Conservation (phyloP, 441 rosid genomes). For the Raphanus hybrid region DNA sequence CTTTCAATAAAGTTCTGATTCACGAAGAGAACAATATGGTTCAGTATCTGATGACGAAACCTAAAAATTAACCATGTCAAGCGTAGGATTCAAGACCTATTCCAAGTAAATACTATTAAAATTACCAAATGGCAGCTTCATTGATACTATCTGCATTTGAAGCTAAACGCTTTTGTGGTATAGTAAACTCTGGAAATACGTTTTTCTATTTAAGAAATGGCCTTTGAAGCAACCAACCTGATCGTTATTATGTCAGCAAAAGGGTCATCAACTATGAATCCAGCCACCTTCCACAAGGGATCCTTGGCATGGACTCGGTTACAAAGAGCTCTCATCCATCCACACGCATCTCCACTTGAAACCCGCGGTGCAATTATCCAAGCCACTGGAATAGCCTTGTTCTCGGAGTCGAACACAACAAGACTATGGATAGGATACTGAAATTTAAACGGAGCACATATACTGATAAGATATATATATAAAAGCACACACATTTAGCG, state of each 20-base stretch:
- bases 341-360: constrained; percentile 61
- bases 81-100: background rate
- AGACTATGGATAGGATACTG: constrained; percentile 90
- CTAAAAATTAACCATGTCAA: constrained; percentile 9
- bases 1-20: background rate
- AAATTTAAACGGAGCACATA: constrained; percentile 35
- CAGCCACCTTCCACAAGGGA: constrained; percentile 90
- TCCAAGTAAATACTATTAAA: too few species aligned
- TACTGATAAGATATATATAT: background rate
- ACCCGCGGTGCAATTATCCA: constrained; percentile 82
- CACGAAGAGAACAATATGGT: constrained; percentile 15
- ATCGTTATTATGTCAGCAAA: constrained; percentile 64
- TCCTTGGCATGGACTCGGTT: constrained; percentile 85
- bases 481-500: background rate
- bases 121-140: background rate
- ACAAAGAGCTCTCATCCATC: constrained; percentile 92
- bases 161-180: background rate
- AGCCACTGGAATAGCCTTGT: constrained; percentile 94
- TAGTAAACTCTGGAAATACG: background rate
- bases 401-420: constrained; percentile 83
- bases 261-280: constrained; percentile 93
- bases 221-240: constrained; percentile 50
- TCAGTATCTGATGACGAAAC: constrained; percentile 5
- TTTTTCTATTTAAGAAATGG: background rate
- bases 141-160: background rate